Evolutionary conservation across 768 basidiomycete genomes (phyloP), one percentile per base, ranked within the genome.

Genomic region (Tricholoma hemisulphureum): DNA sequence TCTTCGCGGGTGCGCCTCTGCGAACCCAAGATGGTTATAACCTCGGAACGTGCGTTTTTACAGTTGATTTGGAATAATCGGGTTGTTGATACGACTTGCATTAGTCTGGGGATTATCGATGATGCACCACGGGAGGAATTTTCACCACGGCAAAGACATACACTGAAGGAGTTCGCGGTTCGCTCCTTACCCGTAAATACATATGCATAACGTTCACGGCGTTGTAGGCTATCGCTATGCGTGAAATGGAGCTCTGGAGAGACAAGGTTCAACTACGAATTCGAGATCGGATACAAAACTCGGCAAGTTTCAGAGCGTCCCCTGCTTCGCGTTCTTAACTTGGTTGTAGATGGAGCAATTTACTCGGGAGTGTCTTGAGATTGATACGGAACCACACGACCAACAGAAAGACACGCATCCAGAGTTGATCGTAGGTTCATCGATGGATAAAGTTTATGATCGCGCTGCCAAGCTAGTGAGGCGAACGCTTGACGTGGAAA

Each of bases 211-310:
- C 3, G 14, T 50, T 37, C 14, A 39, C 51, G n/a, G n/a, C 8
- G 39, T 79, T 6, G 16, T 56, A 80, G 78, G 93, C 91, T 2
- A 87, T 98, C 56, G 88, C 88, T 16, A 92, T 97, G 88, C 84
- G 95, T 32, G 95, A 98, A 71, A 86, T 98, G 86, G 95, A 97
- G 69, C 76, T 97, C 2, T 97, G 94, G 94, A 78, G 88, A 58
- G 95, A 97, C 71, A 96, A 97, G 80, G 91, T 95, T 52, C 95
- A 95, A 74, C 77, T 96, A 14, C 83, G 93, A 32, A 89, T 95
- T 62, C 84, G 95, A 46, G 95, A 95, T 65, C 86, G 87, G 45
- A 96, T 97, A 28, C 95, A 98, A 65, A 92, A 78, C 58, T 96
- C 95, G 43, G 91, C 87, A 67, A 65, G 86, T 67, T 39, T 26